Conservation (phyloP, 331 rosid genomes). For the Quercus tomentella region DNA sequence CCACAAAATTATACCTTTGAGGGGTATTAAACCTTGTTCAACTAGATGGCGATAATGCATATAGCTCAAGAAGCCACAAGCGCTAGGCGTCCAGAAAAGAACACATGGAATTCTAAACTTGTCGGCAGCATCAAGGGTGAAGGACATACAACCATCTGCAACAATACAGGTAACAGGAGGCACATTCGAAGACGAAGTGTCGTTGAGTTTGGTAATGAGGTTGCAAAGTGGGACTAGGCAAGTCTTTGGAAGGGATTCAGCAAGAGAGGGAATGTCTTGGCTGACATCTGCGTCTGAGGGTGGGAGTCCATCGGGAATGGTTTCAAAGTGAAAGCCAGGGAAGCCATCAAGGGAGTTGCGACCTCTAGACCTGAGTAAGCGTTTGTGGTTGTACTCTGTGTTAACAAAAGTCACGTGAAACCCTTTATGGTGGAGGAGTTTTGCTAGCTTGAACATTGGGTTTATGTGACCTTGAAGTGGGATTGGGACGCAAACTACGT, state of each 20-base stretch:
- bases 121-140: background rate
- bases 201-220: background rate
- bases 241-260: background rate
- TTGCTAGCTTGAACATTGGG: too few species aligned
- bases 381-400: too few species aligned
- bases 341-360: background rate
- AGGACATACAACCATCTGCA: background rate
- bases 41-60: background rate
- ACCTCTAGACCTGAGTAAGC: too few species aligned
- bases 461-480: too few species aligned
- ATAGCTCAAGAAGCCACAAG: background rate
- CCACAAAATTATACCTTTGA: background rate
- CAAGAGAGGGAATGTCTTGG: conserved; percentile 5
- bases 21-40: background rate
- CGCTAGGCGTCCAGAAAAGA: background rate
- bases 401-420: too few species aligned
- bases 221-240: background rate
- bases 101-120: background rate
- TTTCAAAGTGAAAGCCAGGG: background rate
- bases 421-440: too few species aligned
- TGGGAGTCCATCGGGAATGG: background rate
- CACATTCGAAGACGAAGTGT: background rate
- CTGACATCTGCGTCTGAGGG: background rate
- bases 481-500: too few species aligned
- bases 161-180: background rate